Base-by-base conservation (phyloP, 2,329 filamentous ascomycete genomes). In the Verticillium nonalfalfae region DNA sequence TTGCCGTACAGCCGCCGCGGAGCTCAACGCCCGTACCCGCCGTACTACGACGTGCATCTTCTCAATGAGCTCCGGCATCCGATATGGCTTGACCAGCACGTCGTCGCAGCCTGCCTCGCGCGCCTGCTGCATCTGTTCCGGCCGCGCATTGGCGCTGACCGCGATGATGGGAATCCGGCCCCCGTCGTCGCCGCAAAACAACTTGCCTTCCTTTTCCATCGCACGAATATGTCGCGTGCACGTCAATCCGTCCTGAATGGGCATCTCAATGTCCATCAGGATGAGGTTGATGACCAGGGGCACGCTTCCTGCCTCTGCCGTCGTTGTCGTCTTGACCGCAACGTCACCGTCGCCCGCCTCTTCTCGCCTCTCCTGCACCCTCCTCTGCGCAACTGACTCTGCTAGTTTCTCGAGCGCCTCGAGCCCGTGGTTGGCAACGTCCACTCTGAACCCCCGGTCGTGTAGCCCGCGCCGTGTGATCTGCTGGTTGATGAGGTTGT, bases 211-310 rank as follows among this genome's bases (percentile, higher is more conserved):
- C 50, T 73, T 74, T 71, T 90, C 86, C 61, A 89, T 72, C 63
- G 85, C 79, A 15, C 89, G 81, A 60, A 92, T 90, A 54, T 80
- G 79, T 36, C 80, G 79, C 13, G 87, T 88, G 69, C 88, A 89
- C 1, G 85, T 85, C 61, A 89, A 75, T 0, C 89, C 89, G 66
- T 91, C 87, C 79, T 89, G 88, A 15, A 90, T 75, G 1, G 89
- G 89, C 89, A 91, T 91, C 69, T 91, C 87, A 66, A 90, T 85
- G 67, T 91, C 89, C 89, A 91, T 91, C 21, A 91, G 77, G 18
- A 91, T 84, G 4, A 90, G 77, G 58, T 83, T 83, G 31, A 89
- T 74, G 1, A 78, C 74, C 33, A 79, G 66, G n/a, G 59, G 10
- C 7, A 56, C 40, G 4, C 38, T 31, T 31, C 39, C 39, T n/a